phyloP scores from a whole-genome alignment of 2,329 filamentous ascomycete species.

The Knoxdaviesia capensis region DNA sequence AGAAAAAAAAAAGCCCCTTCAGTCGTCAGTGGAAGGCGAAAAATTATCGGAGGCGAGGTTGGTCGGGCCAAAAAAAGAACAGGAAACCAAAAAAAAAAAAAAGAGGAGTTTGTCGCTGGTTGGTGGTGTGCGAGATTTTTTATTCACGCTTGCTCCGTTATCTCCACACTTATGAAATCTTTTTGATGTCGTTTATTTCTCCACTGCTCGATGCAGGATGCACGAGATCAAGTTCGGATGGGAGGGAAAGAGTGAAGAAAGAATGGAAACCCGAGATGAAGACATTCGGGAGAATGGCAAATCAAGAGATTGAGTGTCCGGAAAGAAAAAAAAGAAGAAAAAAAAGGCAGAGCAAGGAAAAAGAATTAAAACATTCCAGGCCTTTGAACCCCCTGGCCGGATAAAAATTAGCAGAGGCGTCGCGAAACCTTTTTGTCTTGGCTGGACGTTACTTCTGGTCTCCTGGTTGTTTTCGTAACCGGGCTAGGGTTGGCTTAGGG shows the following conservation, averaged over 20 bases:
- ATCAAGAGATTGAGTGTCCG: background rate
- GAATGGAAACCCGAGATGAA: background rate
- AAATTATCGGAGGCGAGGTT: too few relatives aligned
- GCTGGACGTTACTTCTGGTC: too few relatives aligned
- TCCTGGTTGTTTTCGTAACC: background rate
- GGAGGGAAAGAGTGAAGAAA: background rate
- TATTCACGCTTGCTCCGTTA: too few relatives aligned
- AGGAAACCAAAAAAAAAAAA: background rate
- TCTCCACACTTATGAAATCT: too few relatives aligned
- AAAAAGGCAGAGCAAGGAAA: background rate
- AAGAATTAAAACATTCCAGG: background rate
- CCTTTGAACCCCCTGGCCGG: background rate
- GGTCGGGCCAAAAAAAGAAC: background rate
- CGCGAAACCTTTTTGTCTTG: too few relatives aligned
- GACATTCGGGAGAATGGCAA: background rate
- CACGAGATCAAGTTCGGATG: background rate
- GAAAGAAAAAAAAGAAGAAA: slow-evolving; percentile 1
- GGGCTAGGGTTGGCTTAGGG: background rate
- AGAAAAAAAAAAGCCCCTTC: too few relatives aligned
- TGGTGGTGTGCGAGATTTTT: too few relatives aligned
- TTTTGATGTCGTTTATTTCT: too few relatives aligned
- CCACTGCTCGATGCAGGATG: too few relatives aligned
- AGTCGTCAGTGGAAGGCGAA: too few relatives aligned
- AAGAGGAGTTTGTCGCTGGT: background rate
- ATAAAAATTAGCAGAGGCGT: too few relatives aligned